Conservation (phyloP, 495 filamentous ascomycete species). For the Paragyromitra xinjiangensis region DNA sequence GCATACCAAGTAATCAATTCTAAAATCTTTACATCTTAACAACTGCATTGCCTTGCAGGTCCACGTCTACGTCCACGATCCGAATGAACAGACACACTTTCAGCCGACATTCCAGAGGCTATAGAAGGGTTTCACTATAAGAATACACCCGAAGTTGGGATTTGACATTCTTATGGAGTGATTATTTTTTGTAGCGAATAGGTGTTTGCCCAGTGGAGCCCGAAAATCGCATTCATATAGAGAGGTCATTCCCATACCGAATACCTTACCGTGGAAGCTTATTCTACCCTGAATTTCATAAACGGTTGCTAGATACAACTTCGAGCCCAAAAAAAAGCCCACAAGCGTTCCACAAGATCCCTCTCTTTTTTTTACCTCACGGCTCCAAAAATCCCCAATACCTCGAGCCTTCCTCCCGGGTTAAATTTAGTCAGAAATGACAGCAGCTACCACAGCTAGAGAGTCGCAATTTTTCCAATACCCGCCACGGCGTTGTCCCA, state of each 20-base stretch:
- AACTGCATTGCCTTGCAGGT: slow-evolving; percentile 21
- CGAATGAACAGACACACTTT: neutral
- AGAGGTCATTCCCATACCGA: neutral
- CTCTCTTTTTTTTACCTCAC: neutral
- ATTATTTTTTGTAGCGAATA: neutral
- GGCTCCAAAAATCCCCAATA: neutral
- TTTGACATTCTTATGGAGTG: neutral
- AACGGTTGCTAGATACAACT: neutral
- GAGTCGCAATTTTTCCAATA: slow-evolving; percentile 11
- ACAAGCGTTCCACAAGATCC: neutral
- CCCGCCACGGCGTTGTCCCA: slow-evolving; percentile 9
- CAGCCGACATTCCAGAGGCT: neutral
- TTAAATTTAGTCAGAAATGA: neutral
- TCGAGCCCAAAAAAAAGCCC: neutral
- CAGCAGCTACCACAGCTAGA: neutral
- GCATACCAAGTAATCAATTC: slow-evolving; percentile 13
- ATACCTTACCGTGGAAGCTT: neutral
- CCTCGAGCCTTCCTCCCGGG: neutral
- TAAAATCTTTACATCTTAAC: neutral
- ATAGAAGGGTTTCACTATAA: neutral
- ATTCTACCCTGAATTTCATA: neutral
- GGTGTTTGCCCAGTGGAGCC: neutral
- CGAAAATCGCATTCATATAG: slow-evolving; percentile 1
- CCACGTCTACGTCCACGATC: slow-evolving; percentile 20
- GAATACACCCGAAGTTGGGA: neutral